Evolutionary conservation across 331 rosid species (phyloP).

Genomic region (Quercus lobata): DNA sequence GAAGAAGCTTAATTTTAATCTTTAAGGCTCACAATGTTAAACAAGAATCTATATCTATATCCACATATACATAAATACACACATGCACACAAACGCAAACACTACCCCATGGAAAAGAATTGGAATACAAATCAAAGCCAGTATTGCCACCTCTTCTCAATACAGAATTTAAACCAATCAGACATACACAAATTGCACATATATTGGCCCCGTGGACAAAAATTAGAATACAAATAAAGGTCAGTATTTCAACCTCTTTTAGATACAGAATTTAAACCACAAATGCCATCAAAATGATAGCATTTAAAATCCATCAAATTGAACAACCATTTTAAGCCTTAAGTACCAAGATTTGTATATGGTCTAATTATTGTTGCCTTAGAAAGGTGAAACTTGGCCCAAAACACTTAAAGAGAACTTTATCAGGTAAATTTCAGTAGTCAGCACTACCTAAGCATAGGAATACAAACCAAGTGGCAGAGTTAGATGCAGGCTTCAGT

Average conservation of each 20-base stretch:
- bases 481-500: background rate
- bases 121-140: background rate
- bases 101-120: background rate
- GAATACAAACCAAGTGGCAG: background rate
- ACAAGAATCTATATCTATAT: background rate
- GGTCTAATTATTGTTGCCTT: background rate
- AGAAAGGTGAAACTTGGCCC: background rate
- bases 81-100: background rate
- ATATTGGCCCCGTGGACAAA: background rate
- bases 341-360: background rate
- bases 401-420: background rate
- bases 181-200: background rate
- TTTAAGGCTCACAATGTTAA: background rate
- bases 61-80: background rate
- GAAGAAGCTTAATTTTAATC: background rate
- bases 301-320: background rate
- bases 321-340: background rate
- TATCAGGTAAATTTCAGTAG: background rate
- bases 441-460: background rate
- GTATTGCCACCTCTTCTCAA: background rate
- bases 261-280: background rate
- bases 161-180: background rate
- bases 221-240: background rate
- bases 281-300: background rate
- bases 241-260: background rate